phyloP scores from a whole-genome alignment of 1,284 basidiomycete species.

The Ceratobasidium sp. region DNA sequence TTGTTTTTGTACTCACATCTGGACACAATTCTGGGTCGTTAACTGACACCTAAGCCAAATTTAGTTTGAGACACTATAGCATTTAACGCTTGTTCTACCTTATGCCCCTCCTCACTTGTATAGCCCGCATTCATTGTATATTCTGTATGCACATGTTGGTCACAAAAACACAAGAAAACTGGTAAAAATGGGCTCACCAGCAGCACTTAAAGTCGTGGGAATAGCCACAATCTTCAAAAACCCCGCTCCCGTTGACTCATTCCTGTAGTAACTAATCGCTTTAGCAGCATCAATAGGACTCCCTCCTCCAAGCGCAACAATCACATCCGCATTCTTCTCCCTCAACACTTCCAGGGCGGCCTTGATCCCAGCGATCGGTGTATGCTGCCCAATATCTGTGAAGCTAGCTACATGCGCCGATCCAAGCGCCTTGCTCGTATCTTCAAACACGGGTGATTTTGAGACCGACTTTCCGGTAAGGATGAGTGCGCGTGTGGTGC shows the following conservation, averaged over 20 bases:
- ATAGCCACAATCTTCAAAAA: slow-evolving; percentile 71
- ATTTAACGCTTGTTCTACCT: slow-evolving; percentile 54
- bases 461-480: slow-evolving; percentile 76
- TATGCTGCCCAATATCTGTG: slow-evolving; percentile 79
- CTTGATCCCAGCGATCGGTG: slow-evolving; percentile 75
- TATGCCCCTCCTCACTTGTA: slow-evolving; percentile 75
- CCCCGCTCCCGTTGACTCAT: slow-evolving; percentile 65
- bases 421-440: slow-evolving; percentile 62
- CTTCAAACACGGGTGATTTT: slow-evolving; percentile 56
- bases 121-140: slow-evolving; percentile 71
- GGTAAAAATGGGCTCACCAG: slow-evolving; percentile 49
- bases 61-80: background rate
- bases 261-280: slow-evolving; percentile 69
- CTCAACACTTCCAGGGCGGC: slow-evolving; percentile 68
- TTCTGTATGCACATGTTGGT: slow-evolving; percentile 10
- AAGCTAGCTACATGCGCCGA: slow-evolving; percentile 73
- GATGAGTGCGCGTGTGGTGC: slow-evolving; percentile 69
- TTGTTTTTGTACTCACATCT: slow-evolving; percentile 53
- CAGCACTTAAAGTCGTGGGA: slow-evolving; percentile 83
- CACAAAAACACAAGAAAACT: background rate
- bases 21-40: slow-evolving; percentile 66
- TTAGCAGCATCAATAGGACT: slow-evolving; percentile 83
- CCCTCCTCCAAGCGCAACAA: slow-evolving; percentile 80
- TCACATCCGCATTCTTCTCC: slow-evolving; percentile 68
- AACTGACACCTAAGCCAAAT: slow-evolving; percentile 55